These are phyloP conservation scores for Streptanthus diversifolius DNA, from an alignment of 345 rosid genomes.

Conservation along the genomic window DNA sequence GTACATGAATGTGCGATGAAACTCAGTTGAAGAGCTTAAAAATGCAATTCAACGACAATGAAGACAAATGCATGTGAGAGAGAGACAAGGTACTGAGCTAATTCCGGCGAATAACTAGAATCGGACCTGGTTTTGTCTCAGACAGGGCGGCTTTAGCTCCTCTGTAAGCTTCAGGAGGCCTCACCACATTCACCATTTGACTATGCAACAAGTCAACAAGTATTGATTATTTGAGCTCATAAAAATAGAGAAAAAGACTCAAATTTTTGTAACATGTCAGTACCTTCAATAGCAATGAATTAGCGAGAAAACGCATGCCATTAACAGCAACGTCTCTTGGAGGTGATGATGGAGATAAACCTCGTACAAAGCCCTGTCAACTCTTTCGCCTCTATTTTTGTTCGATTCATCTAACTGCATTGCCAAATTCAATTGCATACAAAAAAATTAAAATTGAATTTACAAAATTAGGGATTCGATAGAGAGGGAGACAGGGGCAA, in stretches of 20 bases:
- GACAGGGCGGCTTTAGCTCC: conserved; percentile 78
- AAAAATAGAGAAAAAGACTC: neutral
- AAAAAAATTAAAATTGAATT: too few relatives aligned
- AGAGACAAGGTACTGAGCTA: conserved; percentile 66
- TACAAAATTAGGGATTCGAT: too few relatives aligned
- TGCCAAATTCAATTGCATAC: too few relatives aligned
- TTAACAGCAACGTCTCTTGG: conserved; percentile 68
- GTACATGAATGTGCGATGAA: neutral
- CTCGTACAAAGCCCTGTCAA: too few relatives aligned
- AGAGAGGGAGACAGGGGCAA: too few relatives aligned
- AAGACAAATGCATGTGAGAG: neutral
- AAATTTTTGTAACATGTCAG: neutral
- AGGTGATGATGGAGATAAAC: conserved; percentile 44
- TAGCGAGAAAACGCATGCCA: conserved; percentile 88
- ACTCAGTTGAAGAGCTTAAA: neutral
- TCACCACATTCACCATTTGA: conserved; percentile 56
- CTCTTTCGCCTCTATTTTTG: too few relatives aligned
- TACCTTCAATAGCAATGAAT: conserved; percentile 67
- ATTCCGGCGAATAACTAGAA: conserved; percentile 93
- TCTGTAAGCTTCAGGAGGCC: conserved; percentile 98
- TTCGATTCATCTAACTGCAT: too few relatives aligned
- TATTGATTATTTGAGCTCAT: neutral
- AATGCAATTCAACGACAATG: neutral
- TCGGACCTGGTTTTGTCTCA: conserved; percentile 70
- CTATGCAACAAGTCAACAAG: conserved; percentile 46